These are phyloP conservation scores for Verticillium tricorpus DNA, from an alignment of 2,329 filamentous ascomycete genomes.

Conservation along the genomic window DNA sequence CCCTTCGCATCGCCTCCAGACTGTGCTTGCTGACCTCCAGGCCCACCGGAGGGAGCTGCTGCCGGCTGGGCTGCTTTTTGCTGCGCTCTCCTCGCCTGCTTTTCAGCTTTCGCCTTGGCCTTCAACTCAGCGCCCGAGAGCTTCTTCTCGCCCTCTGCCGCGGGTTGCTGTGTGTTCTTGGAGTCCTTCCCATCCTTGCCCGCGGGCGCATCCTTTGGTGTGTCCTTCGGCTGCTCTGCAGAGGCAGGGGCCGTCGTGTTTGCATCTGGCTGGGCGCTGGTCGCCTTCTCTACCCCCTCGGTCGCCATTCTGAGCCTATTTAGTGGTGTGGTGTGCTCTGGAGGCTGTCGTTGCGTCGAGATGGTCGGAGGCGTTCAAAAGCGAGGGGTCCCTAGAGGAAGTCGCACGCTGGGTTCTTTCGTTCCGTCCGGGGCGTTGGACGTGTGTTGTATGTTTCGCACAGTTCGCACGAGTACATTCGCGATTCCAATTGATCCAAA, in stretches of 20 bases:
- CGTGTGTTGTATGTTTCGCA: neutral
- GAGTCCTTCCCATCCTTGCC: slow-evolving; percentile 4
- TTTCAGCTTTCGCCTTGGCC: slow-evolving; percentile 85
- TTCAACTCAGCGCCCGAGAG: slow-evolving; percentile 77
- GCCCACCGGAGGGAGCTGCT: slow-evolving; percentile 30
- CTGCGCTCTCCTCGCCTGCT: slow-evolving; percentile 76
- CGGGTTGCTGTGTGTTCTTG: slow-evolving; percentile 5
- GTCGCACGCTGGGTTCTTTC: neutral
- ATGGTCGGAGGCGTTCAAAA: neutral
- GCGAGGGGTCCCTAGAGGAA: neutral
- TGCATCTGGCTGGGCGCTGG: neutral
- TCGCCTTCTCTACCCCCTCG: neutral
- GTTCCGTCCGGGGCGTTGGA: neutral
- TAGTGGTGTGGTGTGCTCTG: neutral
- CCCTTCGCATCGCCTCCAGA: slow-evolving; percentile 38
- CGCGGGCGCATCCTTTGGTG: slow-evolving; percentile 2
- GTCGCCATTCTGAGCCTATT: neutral
- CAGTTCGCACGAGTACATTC: neutral
- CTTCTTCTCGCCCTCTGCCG: slow-evolving; percentile 41
- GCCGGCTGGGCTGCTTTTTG: slow-evolving; percentile 53
- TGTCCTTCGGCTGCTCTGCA: neutral
- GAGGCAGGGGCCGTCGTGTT: neutral
- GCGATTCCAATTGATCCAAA: neutral
- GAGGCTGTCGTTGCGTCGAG: neutral
- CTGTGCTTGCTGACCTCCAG: slow-evolving; percentile 26